Conservation (phyloP, 768 basidiomycete species). For the Panaeolus papilionaceus region DNA sequence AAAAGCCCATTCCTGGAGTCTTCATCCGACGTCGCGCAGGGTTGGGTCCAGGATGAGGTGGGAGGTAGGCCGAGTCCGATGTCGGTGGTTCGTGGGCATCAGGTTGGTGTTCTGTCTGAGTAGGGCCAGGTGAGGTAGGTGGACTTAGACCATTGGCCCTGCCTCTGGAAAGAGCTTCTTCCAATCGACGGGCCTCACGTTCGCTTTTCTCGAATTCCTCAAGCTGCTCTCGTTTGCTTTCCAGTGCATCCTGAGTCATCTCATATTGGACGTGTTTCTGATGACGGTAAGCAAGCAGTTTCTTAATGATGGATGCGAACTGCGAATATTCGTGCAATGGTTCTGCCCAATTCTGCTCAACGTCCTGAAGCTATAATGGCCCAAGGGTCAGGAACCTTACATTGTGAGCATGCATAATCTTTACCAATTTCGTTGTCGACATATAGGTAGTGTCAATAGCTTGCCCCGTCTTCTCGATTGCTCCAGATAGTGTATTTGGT, state of each 20-base stretch:
- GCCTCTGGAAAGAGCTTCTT: constrained; percentile 80
- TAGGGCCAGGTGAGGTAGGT: constrained; percentile 29
- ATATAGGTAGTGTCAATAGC: constrained; percentile 95
- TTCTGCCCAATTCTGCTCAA: constrained; percentile 95
- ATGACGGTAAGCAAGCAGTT: constrained; percentile 91
- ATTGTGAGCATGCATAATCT: constrained; percentile 30
- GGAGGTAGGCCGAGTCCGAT: constrained; percentile 55
- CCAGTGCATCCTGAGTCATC: constrained; percentile 92
- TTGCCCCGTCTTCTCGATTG: constrained; percentile 97
- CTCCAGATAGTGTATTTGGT: constrained; percentile 69
- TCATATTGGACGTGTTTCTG: constrained; percentile 99
- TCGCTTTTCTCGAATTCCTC: constrained; percentile 94
- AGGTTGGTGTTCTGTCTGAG: constrained; percentile 36
- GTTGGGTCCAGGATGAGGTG: constrained; percentile 83
- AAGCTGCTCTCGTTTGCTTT: constrained; percentile 81
- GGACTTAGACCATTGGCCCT: constrained; percentile 35
- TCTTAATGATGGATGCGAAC: constrained; percentile 94
- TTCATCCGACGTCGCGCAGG: constrained; percentile 61
- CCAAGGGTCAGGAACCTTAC: constrained; percentile 11
- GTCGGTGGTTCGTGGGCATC: constrained; percentile 47
- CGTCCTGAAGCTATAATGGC: constrained; percentile 77
- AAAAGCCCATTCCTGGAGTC: constrained; percentile 81
- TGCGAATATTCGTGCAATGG: constrained; percentile 96
- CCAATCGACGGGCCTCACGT: constrained; percentile 85
- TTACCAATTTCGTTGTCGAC: constrained; percentile 87